Base-by-base conservation (phyloP, 352 stramenopile genomes). In the Pythium diclinum region DNA sequence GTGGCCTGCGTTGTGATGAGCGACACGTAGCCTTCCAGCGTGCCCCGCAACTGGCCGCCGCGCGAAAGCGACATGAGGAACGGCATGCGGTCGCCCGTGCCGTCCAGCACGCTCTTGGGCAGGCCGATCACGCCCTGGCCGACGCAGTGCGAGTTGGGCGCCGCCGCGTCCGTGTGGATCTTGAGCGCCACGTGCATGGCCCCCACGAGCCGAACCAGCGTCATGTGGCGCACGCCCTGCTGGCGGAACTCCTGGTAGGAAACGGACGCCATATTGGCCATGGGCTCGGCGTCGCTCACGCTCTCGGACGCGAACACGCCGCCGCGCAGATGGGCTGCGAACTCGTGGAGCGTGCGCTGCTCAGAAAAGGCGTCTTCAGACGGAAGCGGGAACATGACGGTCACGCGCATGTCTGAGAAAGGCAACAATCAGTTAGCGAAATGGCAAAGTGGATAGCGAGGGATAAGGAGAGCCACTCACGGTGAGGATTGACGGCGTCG, bases 331-430 rank as follows among this genome's bases (percentile, higher is more conserved):
- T 80, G 77, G 32, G 89, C 81, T 1, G 85, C 85, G 32, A 94
- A 78, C 61, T 92, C 79, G n/a, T 89, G 74, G 11, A 94, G 73
- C 47, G 84, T 87, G n/a, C 84, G 82, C 62, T 94, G 86, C 44
- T 88, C 83, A 3, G 84, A 89, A 56, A 94, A 94, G 38, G 89
- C 85, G 57, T 94, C 86, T 67, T 94, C 86, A 0, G 81, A 90
- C 38, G 86, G 86, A 16, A 94, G 63, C 2, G 86, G 86, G 58
- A 93, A 94, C 61, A 92, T 77, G 28, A 90, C 71, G 7, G 79
- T 90, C 38, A 92, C 74, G 16, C 59, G 54, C 6, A 74, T 46
- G 32, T 61, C 67, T 74, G 48, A 10, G 49, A 13, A 40, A 28
- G 11, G 25, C 3, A 33, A 42, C 14, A 28, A 56, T 32, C 30